Evolutionary conservation across 208 protist species (phyloP).

Genomic region (Leishmania gerbilli): DNA sequence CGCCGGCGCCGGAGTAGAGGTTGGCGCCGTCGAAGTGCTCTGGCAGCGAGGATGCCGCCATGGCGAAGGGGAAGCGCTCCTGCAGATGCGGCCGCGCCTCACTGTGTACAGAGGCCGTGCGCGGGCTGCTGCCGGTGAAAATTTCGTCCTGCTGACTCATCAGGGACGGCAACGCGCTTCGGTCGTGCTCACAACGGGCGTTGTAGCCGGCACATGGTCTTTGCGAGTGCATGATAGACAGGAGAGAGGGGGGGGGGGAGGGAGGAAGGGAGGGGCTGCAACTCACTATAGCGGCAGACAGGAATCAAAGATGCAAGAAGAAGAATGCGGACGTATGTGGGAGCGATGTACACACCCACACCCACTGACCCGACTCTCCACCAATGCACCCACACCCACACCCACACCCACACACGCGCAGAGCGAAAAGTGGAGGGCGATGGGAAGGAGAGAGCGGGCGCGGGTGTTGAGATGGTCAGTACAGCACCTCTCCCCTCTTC

Average conservation of each 20-base stretch:
- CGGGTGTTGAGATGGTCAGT: background rate
- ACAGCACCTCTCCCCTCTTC: background rate
- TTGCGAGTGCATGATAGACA: constrained; percentile 11
- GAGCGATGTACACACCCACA: background rate
- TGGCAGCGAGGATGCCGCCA: constrained; percentile 10
- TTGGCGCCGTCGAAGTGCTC: constrained; percentile 35
- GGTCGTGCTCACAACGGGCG: constrained; percentile 13
- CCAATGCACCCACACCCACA: background rate
- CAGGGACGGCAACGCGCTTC: constrained; percentile 9
- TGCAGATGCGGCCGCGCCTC: background rate
- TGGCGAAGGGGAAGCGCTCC: background rate
- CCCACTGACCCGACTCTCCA: too few relatives aligned
- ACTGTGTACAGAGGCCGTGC: constrained; percentile 20
- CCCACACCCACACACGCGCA: background rate
- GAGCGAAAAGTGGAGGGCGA: background rate
- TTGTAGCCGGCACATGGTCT: background rate
- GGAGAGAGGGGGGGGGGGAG: too few relatives aligned
- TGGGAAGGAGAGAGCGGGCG: background rate
- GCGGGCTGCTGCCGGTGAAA: constrained; percentile 21
- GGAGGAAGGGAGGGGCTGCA: background rate
- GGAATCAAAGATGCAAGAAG: background rate
- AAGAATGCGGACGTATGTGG: background rate
- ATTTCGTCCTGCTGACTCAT: constrained; percentile 18
- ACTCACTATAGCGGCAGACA: background rate
- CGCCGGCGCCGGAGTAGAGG: constrained; percentile 22